Percentiles rank a stretch among this genome's conserved stretches.
Conservation (phyloP, 2,329 filamentous ascomycete genomes). For the Pseudogymnoascus sp. region DNA sequence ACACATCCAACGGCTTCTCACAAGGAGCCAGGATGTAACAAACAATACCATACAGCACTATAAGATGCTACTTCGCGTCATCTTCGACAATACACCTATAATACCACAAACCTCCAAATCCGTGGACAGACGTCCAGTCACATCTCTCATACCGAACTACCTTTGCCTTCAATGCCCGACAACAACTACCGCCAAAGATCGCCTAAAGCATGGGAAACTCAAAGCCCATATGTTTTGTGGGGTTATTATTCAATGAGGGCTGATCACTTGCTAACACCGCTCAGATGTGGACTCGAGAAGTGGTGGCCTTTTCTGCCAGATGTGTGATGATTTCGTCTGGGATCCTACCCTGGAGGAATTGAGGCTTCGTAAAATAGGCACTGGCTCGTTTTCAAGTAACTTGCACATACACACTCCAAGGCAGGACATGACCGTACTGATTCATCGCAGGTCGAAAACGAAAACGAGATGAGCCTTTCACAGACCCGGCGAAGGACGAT, state of each 20-base stretch:
- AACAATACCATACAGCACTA: conserved; percentile 65
- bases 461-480: conserved; percentile 64
- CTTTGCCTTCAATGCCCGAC: conserved; percentile 66
- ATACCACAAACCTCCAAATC: conserved; percentile 58
- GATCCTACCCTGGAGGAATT: conserved; percentile 73
- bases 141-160: conserved; percentile 59
- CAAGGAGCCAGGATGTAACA: conserved; percentile 52
- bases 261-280: conserved; percentile 11
- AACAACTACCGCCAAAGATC: conserved; percentile 58
- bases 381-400: conserved; percentile 56
- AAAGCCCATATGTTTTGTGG: conserved; percentile 69
- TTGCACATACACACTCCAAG: conserved; percentile 10
- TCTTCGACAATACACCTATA: conserved; percentile 59
- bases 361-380: conserved; percentile 60
- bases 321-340: conserved; percentile 76
- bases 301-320: conserved; percentile 69
- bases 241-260: conserved; percentile 20
- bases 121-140: conserved; percentile 47
- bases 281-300: conserved; percentile 69
- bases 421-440: conserved; percentile 8
- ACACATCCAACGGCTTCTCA: conserved; percentile 62
- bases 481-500: conserved; percentile 59
- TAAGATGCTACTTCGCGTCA: conserved; percentile 59
- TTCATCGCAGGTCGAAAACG: conserved; percentile 54
- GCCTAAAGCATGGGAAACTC: conserved; percentile 57